phyloP scores from a whole-genome alignment of 1,284 basidiomycete species.

The Puccinia coronata region DNA sequence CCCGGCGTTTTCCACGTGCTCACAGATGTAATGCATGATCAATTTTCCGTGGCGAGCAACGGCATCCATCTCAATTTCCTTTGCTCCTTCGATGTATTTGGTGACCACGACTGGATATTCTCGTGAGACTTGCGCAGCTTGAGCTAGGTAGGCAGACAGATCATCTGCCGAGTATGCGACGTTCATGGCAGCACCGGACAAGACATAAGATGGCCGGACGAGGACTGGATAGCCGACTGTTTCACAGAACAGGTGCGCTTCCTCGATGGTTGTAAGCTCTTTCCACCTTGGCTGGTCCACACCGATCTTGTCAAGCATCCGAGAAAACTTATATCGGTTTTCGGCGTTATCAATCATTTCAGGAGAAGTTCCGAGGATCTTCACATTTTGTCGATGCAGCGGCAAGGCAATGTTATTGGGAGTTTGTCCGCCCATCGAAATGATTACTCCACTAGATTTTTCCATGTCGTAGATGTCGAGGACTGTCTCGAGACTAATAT shows the following conservation, averaged over 20 bases:
- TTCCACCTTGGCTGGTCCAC: slow-evolving; percentile 98
- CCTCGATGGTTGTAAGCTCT: slow-evolving; percentile 87
- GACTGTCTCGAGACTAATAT: slow-evolving; percentile 93
- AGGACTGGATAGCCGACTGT: slow-evolving; percentile 92
- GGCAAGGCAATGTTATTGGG: slow-evolving; percentile 98
- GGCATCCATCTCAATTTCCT: slow-evolving; percentile 99
- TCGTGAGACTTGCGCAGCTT: slow-evolving; percentile 93
- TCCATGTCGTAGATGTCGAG: slow-evolving; percentile 96
- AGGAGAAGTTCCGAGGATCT: slow-evolving; percentile 96
- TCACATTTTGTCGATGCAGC: slow-evolving; percentile 90
- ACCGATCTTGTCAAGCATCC: slow-evolving; percentile 92
- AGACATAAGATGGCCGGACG: slow-evolving; percentile 94
- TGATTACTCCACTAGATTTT: slow-evolving; percentile 82
- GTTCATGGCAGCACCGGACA: slow-evolving; percentile 99
- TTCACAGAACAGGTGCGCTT: slow-evolving; percentile 82
- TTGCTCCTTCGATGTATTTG: slow-evolving; percentile 98
- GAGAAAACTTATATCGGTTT: slow-evolving; percentile 99
- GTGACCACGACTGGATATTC: slow-evolving; percentile 98
- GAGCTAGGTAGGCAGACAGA: slow-evolving; percentile 84
- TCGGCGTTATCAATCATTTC: slow-evolving; percentile 99
- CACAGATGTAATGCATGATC: slow-evolving; percentile 99
- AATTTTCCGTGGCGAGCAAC: slow-evolving; percentile 95
- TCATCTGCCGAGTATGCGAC: slow-evolving; percentile 93
- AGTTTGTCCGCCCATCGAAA: slow-evolving; percentile 98
- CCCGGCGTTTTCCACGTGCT: slow-evolving; percentile 99